phyloP scores from a whole-genome alignment of 257 asterid species.

The Catharanthus roseus region DNA sequence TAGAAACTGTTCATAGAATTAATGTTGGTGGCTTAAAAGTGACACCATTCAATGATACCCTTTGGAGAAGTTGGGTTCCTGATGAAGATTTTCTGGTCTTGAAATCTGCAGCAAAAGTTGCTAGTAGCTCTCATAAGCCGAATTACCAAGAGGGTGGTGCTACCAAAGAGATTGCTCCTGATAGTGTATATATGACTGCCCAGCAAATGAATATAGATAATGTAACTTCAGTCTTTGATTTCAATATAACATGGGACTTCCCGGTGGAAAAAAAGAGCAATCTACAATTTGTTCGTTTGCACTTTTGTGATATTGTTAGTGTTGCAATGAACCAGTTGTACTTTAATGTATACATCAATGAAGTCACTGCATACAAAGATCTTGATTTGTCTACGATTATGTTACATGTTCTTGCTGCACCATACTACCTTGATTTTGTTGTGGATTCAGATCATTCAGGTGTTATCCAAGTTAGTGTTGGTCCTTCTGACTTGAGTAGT shows the following conservation, averaged over 20 bases:
- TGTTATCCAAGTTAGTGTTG: constrained; percentile 43
- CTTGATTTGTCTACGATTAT: constrained; percentile 55
- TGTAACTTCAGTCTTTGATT: constrained; percentile 30
- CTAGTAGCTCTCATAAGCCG: constrained; percentile 42
- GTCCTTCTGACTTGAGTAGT: constrained; percentile 64
- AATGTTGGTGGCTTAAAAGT: constrained; percentile 76
- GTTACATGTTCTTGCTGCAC: constrained; percentile 55
- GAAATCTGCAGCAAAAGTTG: constrained; percentile 64
- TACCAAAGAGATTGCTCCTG: constrained; percentile 61
- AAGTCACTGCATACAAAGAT: constrained; percentile 54
- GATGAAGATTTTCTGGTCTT: constrained; percentile 60
- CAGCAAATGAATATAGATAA: constrained; percentile 57
- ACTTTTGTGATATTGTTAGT: constrained; percentile 73
- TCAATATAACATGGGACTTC: constrained; percentile 71
- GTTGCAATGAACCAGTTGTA: constrained; percentile 43
- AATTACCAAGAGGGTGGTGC: constrained; percentile 65
- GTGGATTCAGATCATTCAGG: constrained; percentile 35
- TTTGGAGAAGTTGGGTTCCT: constrained; percentile 77
- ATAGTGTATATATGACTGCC: constrained; percentile 71
- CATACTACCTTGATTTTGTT: constrained; percentile 60
- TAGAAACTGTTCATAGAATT: constrained; percentile 71
- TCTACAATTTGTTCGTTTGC: constrained; percentile 53
- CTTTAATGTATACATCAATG: constrained; percentile 59
- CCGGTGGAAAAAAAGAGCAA: constrained; percentile 33
- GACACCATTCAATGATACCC: constrained; percentile 77